These are phyloP conservation scores for Biscogniauxia mediterranea DNA, from an alignment of 2,329 filamentous ascomycete genomes.

Conservation along the genomic window DNA sequence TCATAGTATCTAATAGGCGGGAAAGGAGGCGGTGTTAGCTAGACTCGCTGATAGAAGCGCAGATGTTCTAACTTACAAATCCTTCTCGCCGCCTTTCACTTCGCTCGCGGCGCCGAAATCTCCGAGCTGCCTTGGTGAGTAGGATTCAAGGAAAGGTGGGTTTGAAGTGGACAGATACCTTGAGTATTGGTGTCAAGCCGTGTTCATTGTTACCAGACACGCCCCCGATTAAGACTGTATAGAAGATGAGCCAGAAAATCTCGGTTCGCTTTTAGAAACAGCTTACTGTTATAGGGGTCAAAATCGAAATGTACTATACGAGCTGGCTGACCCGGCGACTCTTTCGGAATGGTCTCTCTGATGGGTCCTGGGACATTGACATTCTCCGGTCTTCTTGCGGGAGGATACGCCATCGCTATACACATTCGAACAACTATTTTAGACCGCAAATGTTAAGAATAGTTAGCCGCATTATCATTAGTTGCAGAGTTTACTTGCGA, in stretches of 20 bases:
- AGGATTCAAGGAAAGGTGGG: neutral
- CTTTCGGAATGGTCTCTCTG: conserved; percentile 9
- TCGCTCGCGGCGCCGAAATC: conserved; percentile 14
- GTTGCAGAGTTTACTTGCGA: too few species aligned
- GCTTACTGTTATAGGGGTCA: conserved; percentile 19
- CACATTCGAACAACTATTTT: conserved; percentile 17
- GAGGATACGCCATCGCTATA: conserved; percentile 18
- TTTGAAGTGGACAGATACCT: conserved; percentile 6
- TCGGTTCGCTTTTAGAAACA: neutral
- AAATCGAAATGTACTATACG: conserved; percentile 22
- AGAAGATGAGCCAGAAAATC: neutral
- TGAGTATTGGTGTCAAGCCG: conserved; percentile 11
- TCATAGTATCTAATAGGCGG: conserved; percentile 15
- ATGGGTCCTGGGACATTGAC: conserved; percentile 1
- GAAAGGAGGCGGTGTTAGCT: neutral
- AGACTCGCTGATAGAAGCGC: neutral
- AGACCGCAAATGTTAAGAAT: neutral
- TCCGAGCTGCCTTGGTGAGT: conserved; percentile 13
- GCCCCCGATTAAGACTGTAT: conserved; percentile 15
- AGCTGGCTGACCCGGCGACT: neutral
- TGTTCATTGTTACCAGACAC: conserved; percentile 7
- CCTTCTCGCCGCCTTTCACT: neutral
- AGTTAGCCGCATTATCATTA: too few species aligned
- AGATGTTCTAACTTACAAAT: conserved; percentile 2
- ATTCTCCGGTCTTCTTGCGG: neutral